Evolutionary conservation across 2,329 filamentous ascomycete genomes (phyloP).

Genomic region (Colletotrichum siamense): DNA sequence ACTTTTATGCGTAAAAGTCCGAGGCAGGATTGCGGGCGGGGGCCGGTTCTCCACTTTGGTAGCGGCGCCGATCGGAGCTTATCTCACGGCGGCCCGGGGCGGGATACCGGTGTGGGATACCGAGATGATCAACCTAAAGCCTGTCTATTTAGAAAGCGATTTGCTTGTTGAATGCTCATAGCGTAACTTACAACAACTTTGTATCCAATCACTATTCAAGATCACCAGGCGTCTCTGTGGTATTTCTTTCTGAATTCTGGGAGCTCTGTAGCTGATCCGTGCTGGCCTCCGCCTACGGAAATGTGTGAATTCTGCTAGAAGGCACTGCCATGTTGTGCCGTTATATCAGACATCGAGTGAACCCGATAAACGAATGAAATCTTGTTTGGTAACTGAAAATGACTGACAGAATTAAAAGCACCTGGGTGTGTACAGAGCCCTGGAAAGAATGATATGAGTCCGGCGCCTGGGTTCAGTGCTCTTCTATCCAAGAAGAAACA

Average conservation of each 20-base stretch:
- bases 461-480: neutral
- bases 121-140: neutral
- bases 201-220: neutral
- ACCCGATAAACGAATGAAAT: neutral
- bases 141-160: neutral
- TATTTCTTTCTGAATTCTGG: neutral
- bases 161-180: rapidly evolving
- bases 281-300: too few relatives aligned
- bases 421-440: neutral
- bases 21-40: neutral
- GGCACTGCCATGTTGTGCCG: neutral
- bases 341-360: neutral
- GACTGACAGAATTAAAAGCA: neutral
- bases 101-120: neutral
- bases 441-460: rapidly evolving
- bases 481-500: neutral
- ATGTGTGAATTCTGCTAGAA: neutral
- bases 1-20: neutral
- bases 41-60: neutral
- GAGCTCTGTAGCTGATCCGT: neutral
- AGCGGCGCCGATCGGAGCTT: neutral
- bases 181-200: rapidly evolving
- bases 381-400: neutral
- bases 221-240: neutral
- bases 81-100: neutral